A percentile compares a stretch with the other conserved stretches of the same genome.
phyloP scores from a whole-genome alignment of 495 filamentous ascomycete species.

The Penicillium dipodomyicola region DNA sequence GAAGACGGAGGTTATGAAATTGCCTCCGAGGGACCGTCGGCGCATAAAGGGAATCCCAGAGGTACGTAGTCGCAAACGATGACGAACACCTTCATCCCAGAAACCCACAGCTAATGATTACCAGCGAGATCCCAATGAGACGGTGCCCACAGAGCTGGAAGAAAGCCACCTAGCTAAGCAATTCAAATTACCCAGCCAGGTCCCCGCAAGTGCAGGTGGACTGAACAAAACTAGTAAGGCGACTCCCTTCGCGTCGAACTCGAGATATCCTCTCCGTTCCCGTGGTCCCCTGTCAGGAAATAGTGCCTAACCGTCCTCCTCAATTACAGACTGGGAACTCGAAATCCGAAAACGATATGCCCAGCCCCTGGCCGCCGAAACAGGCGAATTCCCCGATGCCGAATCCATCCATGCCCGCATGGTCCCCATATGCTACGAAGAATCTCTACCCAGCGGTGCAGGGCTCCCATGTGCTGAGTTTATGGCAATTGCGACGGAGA shows the following conservation, averaged over 20 bases:
- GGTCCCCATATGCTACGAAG: conserved; percentile 92
- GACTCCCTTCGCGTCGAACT: conserved; percentile 11
- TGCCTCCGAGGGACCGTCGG: conserved; percentile 79
- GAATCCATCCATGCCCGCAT: conserved; percentile 79
- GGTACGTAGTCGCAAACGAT: conserved; percentile 33
- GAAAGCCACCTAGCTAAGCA: conserved; percentile 68
- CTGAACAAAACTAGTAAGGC: conserved; percentile 83
- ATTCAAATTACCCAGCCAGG: conserved; percentile 64
- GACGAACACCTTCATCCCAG: neutral
- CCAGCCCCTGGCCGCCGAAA: conserved; percentile 81
- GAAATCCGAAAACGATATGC: conserved; percentile 92
- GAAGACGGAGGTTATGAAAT: conserved; percentile 92
- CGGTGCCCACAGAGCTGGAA: conserved; percentile 59
- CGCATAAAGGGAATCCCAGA: conserved; percentile 77
- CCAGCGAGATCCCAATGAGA: conserved; percentile 66
- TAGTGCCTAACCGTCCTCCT: conserved; percentile 22
- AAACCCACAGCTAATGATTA: conserved; percentile 8
- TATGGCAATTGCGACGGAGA: conserved; percentile 87
- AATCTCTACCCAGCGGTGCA: conserved; percentile 75
- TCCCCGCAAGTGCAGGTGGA: conserved; percentile 78
- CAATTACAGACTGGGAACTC: conserved; percentile 69
- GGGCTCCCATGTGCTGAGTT: conserved; percentile 72
- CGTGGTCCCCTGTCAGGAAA: conserved; percentile 1
- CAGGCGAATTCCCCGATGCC: conserved; percentile 86
- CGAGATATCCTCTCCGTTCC: conserved; percentile 10